Evolutionary conservation across 75 land plant genomes (phyloP), one percentile per base, ranked within the genome.

Genomic region (Cupressus sempervirens): DNA sequence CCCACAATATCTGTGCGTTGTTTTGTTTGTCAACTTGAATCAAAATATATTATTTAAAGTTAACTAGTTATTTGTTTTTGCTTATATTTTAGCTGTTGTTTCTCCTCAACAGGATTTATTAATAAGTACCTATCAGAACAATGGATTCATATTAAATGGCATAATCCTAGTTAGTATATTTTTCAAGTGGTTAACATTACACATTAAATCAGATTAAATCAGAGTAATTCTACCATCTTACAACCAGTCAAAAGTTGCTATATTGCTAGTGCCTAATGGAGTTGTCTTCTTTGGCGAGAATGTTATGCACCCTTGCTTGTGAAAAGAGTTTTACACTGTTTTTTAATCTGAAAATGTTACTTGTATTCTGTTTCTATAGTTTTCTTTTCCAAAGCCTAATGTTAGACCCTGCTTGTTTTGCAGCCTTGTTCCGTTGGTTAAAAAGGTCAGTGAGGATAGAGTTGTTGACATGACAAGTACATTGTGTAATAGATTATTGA

Each of bases 401-500:
- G 13, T 50, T 34, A 11, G 38, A 38, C 84, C 26, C 32, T 41
- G 65, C 18, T 85, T 26, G 20, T 84, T 23, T 79, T 88, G 85
- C 93, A 98, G 99, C 90, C 89, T 98, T 90, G 94, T 91, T n/a
- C 99, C 99, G 80, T 86, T 98, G 83, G 97, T 95, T 79, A 98
- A 95, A 91, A 98, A 98, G 91, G 91, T 98, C 35, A 88, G 90
- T 83, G 97, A 96, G 88, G 86, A 91, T 67, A 92, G 93, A 65
- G 90, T 95, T 77, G 86, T 93, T 68, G 99, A 98, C 83, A 98
- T 98, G 93, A 87, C 92, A 41, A 89, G 90, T 65, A 91, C 94
- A 80, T 88, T 98, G 43, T 98, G 98, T 80, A 87, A 87, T 52
- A 94, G 93, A 85, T 72, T 98, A 84, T 86, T 98, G 9, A 92